Evolutionary conservation across 306 rosid species (phyloP).

Genomic region (Cicer chorassanicum): DNA sequence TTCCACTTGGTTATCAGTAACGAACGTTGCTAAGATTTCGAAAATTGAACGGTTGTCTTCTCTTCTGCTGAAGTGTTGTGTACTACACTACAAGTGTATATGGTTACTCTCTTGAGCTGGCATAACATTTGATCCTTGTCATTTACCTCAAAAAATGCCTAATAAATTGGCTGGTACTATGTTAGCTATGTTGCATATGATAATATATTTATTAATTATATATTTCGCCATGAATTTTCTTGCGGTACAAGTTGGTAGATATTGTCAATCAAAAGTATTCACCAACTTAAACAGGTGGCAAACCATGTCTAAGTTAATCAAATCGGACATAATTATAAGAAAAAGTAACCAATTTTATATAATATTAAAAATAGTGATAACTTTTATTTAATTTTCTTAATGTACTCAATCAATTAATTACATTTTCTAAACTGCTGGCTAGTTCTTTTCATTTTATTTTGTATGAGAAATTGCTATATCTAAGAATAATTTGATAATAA

Average conservation of each 20-base stretch:
- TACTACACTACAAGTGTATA: constrained; percentile 19
- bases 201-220: neutral
- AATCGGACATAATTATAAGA: no score
- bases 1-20: constrained; percentile 10
- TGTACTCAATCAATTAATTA: no score
- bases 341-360: no score
- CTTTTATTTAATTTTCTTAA: no score
- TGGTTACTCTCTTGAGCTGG: constrained; percentile 12
- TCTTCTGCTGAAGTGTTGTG: constrained; percentile 20
- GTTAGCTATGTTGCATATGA: constrained; percentile 20
- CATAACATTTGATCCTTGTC: constrained; percentile 5
- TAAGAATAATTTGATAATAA: no score
- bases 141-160: constrained; percentile 1
- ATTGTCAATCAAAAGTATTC: constrained; percentile 26
- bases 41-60: constrained; percentile 6
- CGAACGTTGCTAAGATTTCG: neutral
- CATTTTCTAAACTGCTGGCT: no score
- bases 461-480: no score
- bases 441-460: no score
- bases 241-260: constrained; percentile 42
- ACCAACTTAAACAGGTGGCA: constrained; percentile 27
- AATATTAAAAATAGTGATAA: no score
- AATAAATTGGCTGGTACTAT: neutral
- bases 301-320: neutral
- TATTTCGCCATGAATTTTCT: constrained; percentile 41